Base-by-base conservation (phyloP, 2,329 filamentous ascomycete genomes). In the Scedosporium boydii region DNA sequence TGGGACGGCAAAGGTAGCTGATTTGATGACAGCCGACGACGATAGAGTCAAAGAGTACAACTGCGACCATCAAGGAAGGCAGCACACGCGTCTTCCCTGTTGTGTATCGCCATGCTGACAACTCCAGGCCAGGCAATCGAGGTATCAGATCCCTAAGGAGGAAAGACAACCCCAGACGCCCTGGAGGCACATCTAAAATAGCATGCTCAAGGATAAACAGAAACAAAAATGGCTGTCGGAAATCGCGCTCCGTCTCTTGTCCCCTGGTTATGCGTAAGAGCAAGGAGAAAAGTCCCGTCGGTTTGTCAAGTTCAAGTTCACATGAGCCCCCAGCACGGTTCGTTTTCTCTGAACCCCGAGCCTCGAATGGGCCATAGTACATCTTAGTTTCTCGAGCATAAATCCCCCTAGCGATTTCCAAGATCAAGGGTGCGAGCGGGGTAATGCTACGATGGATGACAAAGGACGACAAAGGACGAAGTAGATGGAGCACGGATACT, bases 21-120 rank as follows among this genome's bases (percentile, higher is more conserved):
- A 60, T 60, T 60, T 53, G 59, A 60, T 21, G 42, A 41, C 59
- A 60, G 59, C 58, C 58, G 58, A 60, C 51, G 18, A 55, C 6
- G 18, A 14, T 26, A 55, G 23, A 27, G 23, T 23, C 23, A 14
- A 5, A 21, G 23, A 55, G 18, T 14, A 23, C 12, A 14, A 29
- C 51, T 10, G 9, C 44, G n/a, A 48, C 23, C 12, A 18, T 23
- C 51, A 27, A 55, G 12, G 12, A 55, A 55, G 14, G 44, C 16
- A 14, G 44, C 44, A 23, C n/a, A 48, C 44, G 44, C 44, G 44
- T 48, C 23, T 55, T 23, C 51, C 23, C 51, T 27, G 44, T 7
- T 18, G n/a, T 48, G 44, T 18, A 48, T 48, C 18, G 10, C 44
- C 44, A 48, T 14, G 44, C 44, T 48, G 18, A 21, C 14, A 21